Base-by-base conservation (phyloP, 208 protist species). In the Lotmaria passim region DNA sequence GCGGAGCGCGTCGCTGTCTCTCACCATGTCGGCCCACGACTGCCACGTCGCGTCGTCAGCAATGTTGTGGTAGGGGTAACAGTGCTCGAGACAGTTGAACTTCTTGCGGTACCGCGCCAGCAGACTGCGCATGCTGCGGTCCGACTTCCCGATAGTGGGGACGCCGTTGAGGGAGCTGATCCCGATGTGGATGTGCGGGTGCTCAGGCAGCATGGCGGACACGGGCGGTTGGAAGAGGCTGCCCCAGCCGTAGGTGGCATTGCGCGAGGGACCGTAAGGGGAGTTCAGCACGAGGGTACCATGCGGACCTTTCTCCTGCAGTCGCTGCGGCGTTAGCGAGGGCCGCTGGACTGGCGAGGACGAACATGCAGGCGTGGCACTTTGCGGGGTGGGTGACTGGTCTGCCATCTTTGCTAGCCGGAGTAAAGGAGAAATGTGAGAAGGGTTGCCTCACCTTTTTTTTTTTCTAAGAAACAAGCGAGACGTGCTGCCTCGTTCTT, bases 21-120 rank as follows among this genome's bases (percentile, higher is more conserved):
- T 28, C 68, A 78, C 73, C 76, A 90, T 82, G 26, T 81, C 74
- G 24, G 58, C 66, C 86, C 88, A 94, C 38, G 43, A 65, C 19
- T n/a, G 62, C 86, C 88, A 94, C 52, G 76, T 75, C 0, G 47
- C 50, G 26, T 67, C 58, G 34, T 91, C 83, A 21, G 69, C 69
- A 2, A 88, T 72, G 38, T 75, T 79, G 70, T 94, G 85, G 55
- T 81, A 94, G 14, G 85, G 79, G 66, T 94, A 90, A 71, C 88
- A 94, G 75, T 94, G 88, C 70, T 91, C 88, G 11, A 94, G 82
- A 59, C 75, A 86, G 69, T 80, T 77, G 67, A 94, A 94, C 64
- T 89, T 88, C 36, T 58, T 74, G 0, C 68, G 53, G 57, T 94
- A 94, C 50, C 78, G 71, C 46, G 33, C 17, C 41, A 94, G 62